These are phyloP conservation scores for Neurospora tetraspora DNA, from an alignment of 495 filamentous ascomycete genomes.

Conservation along the genomic window DNA sequence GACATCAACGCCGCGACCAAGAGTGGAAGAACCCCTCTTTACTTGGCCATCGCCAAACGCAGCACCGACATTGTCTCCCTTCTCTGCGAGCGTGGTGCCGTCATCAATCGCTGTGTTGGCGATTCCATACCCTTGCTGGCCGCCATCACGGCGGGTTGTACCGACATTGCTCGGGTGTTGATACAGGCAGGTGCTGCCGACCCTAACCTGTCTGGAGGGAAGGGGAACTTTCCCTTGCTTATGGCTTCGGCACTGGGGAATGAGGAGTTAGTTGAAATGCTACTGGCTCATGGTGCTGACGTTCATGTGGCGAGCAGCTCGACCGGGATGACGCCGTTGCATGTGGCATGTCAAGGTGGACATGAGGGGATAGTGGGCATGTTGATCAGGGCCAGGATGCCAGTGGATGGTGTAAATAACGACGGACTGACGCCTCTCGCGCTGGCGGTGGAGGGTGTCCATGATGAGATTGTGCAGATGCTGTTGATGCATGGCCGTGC, in stretches of 20 bases:
- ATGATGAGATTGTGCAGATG: slow-evolving; percentile 15
- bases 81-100: slow-evolving; percentile 18
- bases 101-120: slow-evolving; percentile 12
- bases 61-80: slow-evolving; percentile 11
- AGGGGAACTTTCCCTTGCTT: slow-evolving; percentile 5
- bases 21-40: slow-evolving; percentile 12
- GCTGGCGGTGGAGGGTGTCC: slow-evolving; percentile 24
- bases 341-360: slow-evolving; percentile 12
- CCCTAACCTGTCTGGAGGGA: slow-evolving; percentile 7
- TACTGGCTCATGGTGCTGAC: slow-evolving; percentile 17
- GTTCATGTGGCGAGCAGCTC: slow-evolving; percentile 10
- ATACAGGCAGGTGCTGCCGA: slow-evolving; percentile 16
- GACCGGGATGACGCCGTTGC: slow-evolving; percentile 6
- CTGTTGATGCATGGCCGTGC: slow-evolving; percentile 19
- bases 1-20: slow-evolving; percentile 12
- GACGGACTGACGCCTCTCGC: slow-evolving; percentile 23
- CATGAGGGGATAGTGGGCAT: slow-evolving; percentile 7
- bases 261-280: slow-evolving; percentile 3
- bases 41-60: slow-evolving; percentile 17
- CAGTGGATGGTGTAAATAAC: slow-evolving; percentile 10
- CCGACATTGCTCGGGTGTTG: slow-evolving; percentile 13
- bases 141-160: slow-evolving; percentile 15
- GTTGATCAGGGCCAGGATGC: slow-evolving; percentile 7
- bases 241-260: slow-evolving; percentile 15
- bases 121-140: slow-evolving; percentile 16